phyloP scores from a whole-genome alignment of 2,329 filamentous ascomycete genomes.

The Teratosphaeriaceae sp. region DNA sequence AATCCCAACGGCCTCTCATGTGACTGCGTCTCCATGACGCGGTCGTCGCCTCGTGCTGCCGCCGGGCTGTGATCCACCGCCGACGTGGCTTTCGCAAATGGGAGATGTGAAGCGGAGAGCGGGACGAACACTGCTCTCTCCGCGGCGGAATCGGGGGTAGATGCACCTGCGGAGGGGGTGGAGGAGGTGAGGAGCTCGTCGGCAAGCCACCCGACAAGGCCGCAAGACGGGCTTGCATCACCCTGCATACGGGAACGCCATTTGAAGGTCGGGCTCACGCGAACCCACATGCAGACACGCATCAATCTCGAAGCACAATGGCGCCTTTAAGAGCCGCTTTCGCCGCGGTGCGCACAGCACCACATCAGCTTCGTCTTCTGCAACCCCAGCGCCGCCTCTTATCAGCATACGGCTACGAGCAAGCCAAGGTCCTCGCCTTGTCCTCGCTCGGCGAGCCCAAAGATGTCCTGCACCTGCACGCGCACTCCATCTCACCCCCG shows the following conservation, averaged over 20 bases:
- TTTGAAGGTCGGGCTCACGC: too few relatives aligned
- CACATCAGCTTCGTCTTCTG: slow-evolving; percentile 3
- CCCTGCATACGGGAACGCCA: background rate
- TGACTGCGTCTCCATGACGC: too few relatives aligned
- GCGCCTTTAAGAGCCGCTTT: slow-evolving; percentile 17
- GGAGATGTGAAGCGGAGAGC: too few relatives aligned
- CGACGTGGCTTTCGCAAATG: too few relatives aligned
- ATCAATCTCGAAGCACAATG: slow-evolving; percentile 11
- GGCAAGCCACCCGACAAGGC: background rate
- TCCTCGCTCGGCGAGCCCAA: slow-evolving; percentile 67
- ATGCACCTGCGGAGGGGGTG: background rate
- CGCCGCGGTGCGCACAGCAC: slow-evolving; percentile 6
- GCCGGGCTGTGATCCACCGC: too few relatives aligned
- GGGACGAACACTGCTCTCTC: background rate
- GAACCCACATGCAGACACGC: background rate
- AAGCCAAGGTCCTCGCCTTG: slow-evolving; percentile 76
- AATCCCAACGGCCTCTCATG: too few relatives aligned
- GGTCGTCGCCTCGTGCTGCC: too few relatives aligned
- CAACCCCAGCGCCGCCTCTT: slow-evolving; percentile 36
- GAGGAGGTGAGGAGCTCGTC: background rate
- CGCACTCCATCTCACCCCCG: slow-evolving; percentile 68
- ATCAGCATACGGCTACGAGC: slow-evolving; percentile 70
- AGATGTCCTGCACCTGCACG: slow-evolving; percentile 64
- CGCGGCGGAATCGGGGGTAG: background rate
- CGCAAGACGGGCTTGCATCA: background rate